Base-by-base conservation (phyloP, 1,139 yeast species). In the Hemisphaericaspora lyxosophila region DNA sequence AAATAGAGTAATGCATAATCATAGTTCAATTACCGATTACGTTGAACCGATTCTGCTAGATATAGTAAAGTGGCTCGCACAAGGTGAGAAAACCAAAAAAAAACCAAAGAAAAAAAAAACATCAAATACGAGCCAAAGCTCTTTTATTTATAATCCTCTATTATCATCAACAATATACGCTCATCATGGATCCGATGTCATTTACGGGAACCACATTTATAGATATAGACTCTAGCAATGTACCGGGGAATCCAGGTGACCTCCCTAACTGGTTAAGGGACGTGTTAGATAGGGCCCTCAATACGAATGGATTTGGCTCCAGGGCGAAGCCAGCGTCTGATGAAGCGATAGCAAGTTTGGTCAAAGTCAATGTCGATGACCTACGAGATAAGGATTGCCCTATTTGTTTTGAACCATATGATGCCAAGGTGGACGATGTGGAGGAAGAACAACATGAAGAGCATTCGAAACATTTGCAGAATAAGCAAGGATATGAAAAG, bases 371-470 rank as follows among this genome's bases (percentile, higher is more conserved):
- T 14, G n/a, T 45, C 2, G 42, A 39, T 13, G 46, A 40, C 4
- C 36, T 62, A 12, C 45, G 46, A 3, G 59, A 57, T 20, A 47
- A 48, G 19, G 64, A 62, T n/a, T 70, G 76, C 46, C 71, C 75
- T 3, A 70, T 70, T 17, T 70, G 76, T 47, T 70, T 64, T 44
- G 75, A 70, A n/a, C 39, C 51, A 1, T 67, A 63, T 39, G 68
- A 59, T 33, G 29, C 22, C 3, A 27, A 17, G 5, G 26, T n/a
- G 24, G 20, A 9, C n/a, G 16, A 26, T 12, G 7, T 16, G 6
- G 31, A 20, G 5, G 35, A 33, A 7, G 24, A 26, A 8, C 9
- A 12, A 9, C 16, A 23, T 12, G 20, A 26, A 15, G 19, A 33
- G 11, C 35, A 20, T 14, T 28, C 9, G 32, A 20, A 20, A 11